Base-by-base conservation (phyloP, 1,284 basidiomycete species). In the Schizopora paradoxa region DNA sequence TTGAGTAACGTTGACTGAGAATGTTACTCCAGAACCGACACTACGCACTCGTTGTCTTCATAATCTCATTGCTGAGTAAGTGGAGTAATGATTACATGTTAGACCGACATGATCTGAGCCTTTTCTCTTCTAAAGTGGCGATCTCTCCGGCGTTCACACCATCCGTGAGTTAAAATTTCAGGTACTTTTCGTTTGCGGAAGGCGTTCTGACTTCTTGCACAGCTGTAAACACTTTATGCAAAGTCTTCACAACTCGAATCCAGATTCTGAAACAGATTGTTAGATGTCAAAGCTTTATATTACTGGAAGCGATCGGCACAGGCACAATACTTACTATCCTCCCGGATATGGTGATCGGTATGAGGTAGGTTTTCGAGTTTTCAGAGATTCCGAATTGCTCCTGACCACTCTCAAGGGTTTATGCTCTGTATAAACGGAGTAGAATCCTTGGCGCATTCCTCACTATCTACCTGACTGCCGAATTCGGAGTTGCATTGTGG, bases 271-370 rank as follows among this genome's bases (percentile, higher is more conserved):
- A 18, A n/a, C 28, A 6, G n/a, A 18, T 26, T 22, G 8, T 10
- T 26, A 40, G 37, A 10, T 35, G 37, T 45, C 35, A 14, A n/a
- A 22, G 16, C 3, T 45, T 28, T 21, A 19, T 26, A 7, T 11
- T 21, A 18, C 39, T 45, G 10, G n/a, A 39, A 13, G 35, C 43
- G 3, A 28, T 40, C 16, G 43, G 25, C 6, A 13, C 39, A 2
- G 43, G 43, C 10, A 22, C 39, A 13, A 26, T 32, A 19, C 23
- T 45, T n/a, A 21, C 29, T 10, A 45, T 45, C 1, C 7, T 22
- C 2, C 43, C 43, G 3, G 43, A 36, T 5, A 39, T 45, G 13
- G 36, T 45, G 6, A 45, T 45, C 35, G 43, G 43, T 27, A 34
- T 45, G 11, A 26, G 43, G 43, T 45, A 8, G 5, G 8, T n/a